A percentile compares a stretch with the other conserved stretches of the same genome.
phyloP scores from a whole-genome alignment of 192 early-diverging fungal genomes.

The Linnemannia schmuckeri region DNA sequence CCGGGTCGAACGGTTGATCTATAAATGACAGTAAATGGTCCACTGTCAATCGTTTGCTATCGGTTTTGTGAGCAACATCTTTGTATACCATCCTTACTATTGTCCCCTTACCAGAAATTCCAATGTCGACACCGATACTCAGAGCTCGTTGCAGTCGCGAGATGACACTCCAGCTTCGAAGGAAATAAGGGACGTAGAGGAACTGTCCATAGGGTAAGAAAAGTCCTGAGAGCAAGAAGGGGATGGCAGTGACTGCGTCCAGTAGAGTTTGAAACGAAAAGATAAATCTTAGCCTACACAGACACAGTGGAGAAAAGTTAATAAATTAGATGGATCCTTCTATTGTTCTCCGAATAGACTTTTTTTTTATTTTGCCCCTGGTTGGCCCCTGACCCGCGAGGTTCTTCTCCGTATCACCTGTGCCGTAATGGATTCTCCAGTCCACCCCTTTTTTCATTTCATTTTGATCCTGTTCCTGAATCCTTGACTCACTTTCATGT shows the following conservation, averaged over 20 bases:
- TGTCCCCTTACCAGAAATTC: constrained; percentile 60
- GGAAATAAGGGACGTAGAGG: constrained; percentile 75
- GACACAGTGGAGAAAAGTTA: background rate
- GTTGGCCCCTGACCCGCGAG: background rate
- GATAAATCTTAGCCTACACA: constrained; percentile 41
- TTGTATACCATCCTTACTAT: background rate
- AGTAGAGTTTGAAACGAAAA: constrained; percentile 63
- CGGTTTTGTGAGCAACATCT: background rate
- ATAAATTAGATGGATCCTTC: background rate
- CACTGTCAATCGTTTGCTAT: background rate
- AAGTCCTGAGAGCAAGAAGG: constrained; percentile 63
- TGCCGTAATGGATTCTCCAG: background rate
- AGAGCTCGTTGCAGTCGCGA: constrained; percentile 67
- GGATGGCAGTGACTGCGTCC: constrained; percentile 65
- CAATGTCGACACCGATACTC: constrained; percentile 64
- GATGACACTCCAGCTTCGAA: constrained; percentile 69
- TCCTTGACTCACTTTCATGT: background rate
- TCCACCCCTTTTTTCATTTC: background rate
- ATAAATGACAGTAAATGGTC: background rate
- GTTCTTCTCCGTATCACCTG: background rate
- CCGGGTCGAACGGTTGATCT: constrained; percentile 63
- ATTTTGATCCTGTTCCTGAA: background rate
- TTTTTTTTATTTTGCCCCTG: background rate
- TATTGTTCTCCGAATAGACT: background rate
- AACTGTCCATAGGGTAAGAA: constrained; percentile 59